A percentile compares a stretch with the other conserved stretches of the same genome.
phyloP scores from a whole-genome alignment of 768 basidiomycete species.

The Filobasidium floriforme region DNA sequence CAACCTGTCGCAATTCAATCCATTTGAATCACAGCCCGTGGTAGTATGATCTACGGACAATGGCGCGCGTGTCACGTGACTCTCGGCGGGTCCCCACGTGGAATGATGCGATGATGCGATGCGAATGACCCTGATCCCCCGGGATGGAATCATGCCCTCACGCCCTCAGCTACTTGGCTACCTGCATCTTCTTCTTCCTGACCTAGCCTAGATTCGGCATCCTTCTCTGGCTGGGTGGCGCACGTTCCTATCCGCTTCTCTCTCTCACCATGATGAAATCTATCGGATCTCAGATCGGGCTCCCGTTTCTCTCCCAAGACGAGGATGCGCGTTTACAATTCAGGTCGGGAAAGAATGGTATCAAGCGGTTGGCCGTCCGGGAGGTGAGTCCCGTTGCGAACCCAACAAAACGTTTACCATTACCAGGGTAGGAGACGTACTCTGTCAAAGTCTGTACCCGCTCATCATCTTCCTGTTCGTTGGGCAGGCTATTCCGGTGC shows the following conservation, averaged over 20 bases:
- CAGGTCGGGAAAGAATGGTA: constrained; percentile 69
- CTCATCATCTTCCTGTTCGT: neutral
- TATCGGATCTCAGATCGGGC: constrained; percentile 38
- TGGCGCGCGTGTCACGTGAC: too few species aligned
- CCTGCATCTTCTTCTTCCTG: too few species aligned
- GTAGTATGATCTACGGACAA: too few species aligned
- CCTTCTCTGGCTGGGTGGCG: too few species aligned
- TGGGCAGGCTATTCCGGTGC: constrained; percentile 62
- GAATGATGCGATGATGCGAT: too few species aligned
- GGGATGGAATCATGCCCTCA: too few species aligned
- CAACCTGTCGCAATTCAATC: too few species aligned
- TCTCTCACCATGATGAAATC: constrained; percentile 32
- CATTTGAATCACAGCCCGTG: too few species aligned
- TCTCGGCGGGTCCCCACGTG: too few species aligned
- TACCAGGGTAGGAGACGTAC: neutral
- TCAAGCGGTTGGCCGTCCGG: constrained; percentile 63
- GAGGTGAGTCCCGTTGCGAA: constrained; percentile 54
- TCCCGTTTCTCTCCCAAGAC: constrained; percentile 41
- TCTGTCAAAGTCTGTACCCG: neutral
- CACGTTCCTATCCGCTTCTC: neutral
- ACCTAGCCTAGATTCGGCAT: too few species aligned
- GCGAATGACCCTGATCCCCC: too few species aligned
- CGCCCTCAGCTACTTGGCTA: too few species aligned
- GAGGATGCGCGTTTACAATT: constrained; percentile 88
- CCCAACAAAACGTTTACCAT: neutral